These are phyloP conservation scores for Arthonia radiata DNA, from an alignment of 495 filamentous ascomycete species.

Conservation along the genomic window DNA sequence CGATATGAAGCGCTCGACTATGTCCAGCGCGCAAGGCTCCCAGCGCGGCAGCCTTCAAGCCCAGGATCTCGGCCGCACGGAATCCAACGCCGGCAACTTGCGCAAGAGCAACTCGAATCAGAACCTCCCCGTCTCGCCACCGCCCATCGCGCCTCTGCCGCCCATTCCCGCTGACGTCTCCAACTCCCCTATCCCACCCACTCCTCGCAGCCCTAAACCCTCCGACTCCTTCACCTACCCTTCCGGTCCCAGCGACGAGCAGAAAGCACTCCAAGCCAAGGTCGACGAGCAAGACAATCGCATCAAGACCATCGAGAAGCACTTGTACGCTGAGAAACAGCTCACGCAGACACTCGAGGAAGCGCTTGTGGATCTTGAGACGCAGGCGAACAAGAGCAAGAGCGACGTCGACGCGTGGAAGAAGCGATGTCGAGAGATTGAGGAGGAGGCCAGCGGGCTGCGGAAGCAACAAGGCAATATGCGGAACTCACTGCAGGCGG, in stretches of 20 bases:
- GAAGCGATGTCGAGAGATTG: slow-evolving; percentile 51
- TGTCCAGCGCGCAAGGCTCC: slow-evolving; percentile 7
- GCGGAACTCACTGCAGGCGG: slow-evolving; percentile 67
- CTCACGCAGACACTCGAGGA: slow-evolving; percentile 85
- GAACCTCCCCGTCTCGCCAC: slow-evolving; percentile 73
- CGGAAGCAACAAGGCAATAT: slow-evolving; percentile 42
- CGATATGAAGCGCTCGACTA: too few relatives aligned
- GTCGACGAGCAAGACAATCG: slow-evolving; percentile 73
- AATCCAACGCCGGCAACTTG: slow-evolving; percentile 44
- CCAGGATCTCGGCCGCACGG: too few relatives aligned
- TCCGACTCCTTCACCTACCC: too few relatives aligned
- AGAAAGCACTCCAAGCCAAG: slow-evolving; percentile 46
- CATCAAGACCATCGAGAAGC: slow-evolving; percentile 89
- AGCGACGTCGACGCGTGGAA: slow-evolving; percentile 71
- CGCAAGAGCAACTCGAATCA: slow-evolving; percentile 66
- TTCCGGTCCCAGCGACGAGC: too few relatives aligned
- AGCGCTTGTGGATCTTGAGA: slow-evolving; percentile 78
- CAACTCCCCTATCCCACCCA: slow-evolving; percentile 17
- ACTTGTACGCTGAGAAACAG: slow-evolving; percentile 87
- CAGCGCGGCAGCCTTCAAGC: slow-evolving; percentile 25
- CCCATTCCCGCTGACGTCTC: slow-evolving; percentile 42
- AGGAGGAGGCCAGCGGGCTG: slow-evolving; percentile 52
- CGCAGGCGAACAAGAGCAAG: slow-evolving; percentile 65
- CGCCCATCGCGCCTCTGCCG: slow-evolving; percentile 79
- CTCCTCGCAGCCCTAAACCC: slow-evolving; percentile 41